Evolutionary conservation across 495 filamentous ascomycete species (phyloP), one percentile per base, ranked within the genome.

Genomic region (Neurospora sp.): DNA sequence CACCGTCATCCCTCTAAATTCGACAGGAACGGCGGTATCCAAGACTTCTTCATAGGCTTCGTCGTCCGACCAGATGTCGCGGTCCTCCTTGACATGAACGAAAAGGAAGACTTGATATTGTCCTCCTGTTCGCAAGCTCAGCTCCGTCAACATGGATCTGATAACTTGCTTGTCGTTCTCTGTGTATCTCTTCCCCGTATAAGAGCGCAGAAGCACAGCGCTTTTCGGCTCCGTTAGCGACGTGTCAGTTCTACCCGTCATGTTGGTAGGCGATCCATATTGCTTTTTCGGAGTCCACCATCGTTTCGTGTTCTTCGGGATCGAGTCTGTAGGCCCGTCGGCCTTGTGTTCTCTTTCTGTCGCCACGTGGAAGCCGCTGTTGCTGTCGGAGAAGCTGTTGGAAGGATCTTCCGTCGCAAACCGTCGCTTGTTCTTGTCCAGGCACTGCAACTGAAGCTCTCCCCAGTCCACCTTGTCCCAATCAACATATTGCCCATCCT

Each of bases 71-170:
- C 86, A 90, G 71, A 93, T 90, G 4, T 85, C 80, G 76, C 39
- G 81, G 76, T 68, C 80, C 70, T 93, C 88, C 73, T 90, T 92
- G 72, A 92, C 87, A 69, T 96, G 90, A 31, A 95, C 86, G 71
- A 94, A 85, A 5, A 96, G 81, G 75, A 91, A 91, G 40, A 96
- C 87, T 75, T 92, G 85, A 77, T 93, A 95, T 81, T 93, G 90
- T 12, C 88, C 92, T 3, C 93, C 93, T 9, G 91, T 89, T 68
- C 88, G 85, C 16, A 96, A 80, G 6, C 87, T 88, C 38, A 94
- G 81, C 79, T 96, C 93, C 22, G 88, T 89, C 74, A 96, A 86
- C 70, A 95, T 81, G 3, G 92, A 86, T 22, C 93, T 90, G 65
- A 96, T 88, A 14, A 88, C 87, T 74, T 90, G 86, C 73, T 89